These are phyloP conservation scores for Tilletia walkeri DNA, from an alignment of 1,284 basidiomycete species.

Conservation along the genomic window DNA sequence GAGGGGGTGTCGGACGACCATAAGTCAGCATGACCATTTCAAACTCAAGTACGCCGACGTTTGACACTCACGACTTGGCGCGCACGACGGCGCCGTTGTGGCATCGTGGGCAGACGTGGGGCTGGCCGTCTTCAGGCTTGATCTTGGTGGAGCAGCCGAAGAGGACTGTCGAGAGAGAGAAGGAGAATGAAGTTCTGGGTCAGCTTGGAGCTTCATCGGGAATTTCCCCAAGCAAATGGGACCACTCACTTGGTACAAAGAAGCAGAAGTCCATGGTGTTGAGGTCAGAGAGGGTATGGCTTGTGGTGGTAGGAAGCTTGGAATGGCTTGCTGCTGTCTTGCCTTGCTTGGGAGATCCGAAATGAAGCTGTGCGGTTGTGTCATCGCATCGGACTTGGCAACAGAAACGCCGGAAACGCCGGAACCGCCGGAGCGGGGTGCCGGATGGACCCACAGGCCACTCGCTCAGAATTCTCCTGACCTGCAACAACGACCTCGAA, in stretches of 20 bases:
- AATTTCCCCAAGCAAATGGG: too few species aligned
- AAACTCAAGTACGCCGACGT: background rate
- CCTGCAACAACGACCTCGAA: too few species aligned
- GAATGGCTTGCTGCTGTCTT: background rate
- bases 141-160: conserved; percentile 53
- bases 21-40: background rate
- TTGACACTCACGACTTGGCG: conserved; percentile 31
- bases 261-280: conserved; percentile 18
- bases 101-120: conserved; percentile 52
- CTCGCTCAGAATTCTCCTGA: too few species aligned
- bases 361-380: background rate
- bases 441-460: too few species aligned
- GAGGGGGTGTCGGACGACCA: conserved; percentile 1
- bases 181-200: background rate
- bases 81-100: conserved; percentile 52
- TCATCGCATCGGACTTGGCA: too few species aligned
- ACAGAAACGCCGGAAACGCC: too few species aligned
- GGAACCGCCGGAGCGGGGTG: too few species aligned
- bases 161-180: conserved; percentile 26
- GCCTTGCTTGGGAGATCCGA: background rate
- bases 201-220: background rate
- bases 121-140: conserved; percentile 46
- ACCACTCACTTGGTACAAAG: conserved; percentile 4
- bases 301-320: background rate
- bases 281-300: background rate